A percentile compares a stretch with the other conserved stretches of the same genome.
phyloP scores from a whole-genome alignment of 2,329 filamentous ascomycete species.

The Triangularia setosa region DNA sequence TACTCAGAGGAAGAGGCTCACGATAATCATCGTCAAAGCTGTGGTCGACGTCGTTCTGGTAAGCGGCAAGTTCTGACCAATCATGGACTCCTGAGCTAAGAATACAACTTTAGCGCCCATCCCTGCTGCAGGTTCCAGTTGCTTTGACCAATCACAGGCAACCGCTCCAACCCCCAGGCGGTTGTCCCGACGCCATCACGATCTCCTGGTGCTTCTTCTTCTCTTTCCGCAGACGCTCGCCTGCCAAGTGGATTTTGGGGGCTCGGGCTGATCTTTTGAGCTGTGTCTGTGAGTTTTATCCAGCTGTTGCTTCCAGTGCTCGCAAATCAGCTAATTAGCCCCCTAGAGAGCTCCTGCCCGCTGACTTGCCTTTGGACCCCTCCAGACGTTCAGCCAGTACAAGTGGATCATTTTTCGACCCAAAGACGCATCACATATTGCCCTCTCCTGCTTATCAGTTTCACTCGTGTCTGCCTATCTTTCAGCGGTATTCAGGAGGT shows the following conservation, averaged over 20 bases:
- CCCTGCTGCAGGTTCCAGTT: constrained; percentile 21
- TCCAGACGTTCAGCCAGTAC: not conserved
- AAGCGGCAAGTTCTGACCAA: constrained; percentile 27
- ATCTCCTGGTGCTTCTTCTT: constrained; percentile 13
- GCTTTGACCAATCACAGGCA: constrained; percentile 23
- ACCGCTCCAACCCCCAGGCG: constrained; percentile 13
- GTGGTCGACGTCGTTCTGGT: constrained; percentile 19
- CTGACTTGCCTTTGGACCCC: not conserved
- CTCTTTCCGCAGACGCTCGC: not conserved
- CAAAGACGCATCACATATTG: not conserved
- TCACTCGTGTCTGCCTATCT: constrained; percentile 6
- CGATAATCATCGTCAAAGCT: constrained; percentile 1
- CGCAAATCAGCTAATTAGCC: not conserved
- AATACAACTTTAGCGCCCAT: constrained; percentile 30
- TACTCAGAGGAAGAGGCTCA: not conserved
- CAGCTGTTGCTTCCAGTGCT: not conserved
- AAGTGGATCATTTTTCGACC: not conserved
- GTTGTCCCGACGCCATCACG: constrained; percentile 25
- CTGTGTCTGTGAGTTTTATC: not conserved
- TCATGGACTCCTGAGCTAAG: constrained; percentile 27
- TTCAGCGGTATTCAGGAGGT: not conserved
- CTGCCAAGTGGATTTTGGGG: not conserved
- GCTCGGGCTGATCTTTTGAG: constrained; percentile 3
- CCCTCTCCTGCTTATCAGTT: not conserved
- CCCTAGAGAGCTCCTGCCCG: not conserved